A percentile compares a stretch with the other conserved stretches of the same genome.
Conservation (phyloP, 805 yeast species). For the Priceomyces medius region DNA sequence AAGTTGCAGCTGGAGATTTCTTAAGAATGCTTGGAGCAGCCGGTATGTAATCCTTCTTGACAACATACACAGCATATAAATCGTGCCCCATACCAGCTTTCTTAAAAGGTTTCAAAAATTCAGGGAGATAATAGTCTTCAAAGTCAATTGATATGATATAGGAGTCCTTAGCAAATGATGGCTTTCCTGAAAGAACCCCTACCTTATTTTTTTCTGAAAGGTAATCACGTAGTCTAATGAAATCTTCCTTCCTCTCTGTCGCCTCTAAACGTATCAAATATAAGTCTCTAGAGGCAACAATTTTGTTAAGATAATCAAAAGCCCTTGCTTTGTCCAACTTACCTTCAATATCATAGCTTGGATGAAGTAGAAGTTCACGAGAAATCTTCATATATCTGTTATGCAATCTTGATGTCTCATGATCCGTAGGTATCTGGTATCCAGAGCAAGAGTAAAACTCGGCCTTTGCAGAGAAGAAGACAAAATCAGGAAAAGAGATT, state of each 20-base stretch:
- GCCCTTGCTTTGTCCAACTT: slow-evolving; percentile 57
- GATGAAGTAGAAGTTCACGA: slow-evolving; percentile 26
- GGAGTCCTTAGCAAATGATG: slow-evolving; percentile 58
- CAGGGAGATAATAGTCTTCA: slow-evolving; percentile 19
- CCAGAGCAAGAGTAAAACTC: slow-evolving; percentile 38
- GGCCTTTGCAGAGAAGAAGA: slow-evolving; percentile 39
- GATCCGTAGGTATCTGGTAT: slow-evolving; percentile 17
- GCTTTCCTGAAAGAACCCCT: slow-evolving; percentile 58
- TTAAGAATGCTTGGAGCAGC: slow-evolving; percentile 18
- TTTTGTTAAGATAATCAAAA: slow-evolving; percentile 52
- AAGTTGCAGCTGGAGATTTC: slow-evolving; percentile 3
- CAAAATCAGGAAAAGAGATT: slow-evolving; percentile 49
- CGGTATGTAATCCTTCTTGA: slow-evolving; percentile 35
- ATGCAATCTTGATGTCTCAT: slow-evolving; percentile 17
- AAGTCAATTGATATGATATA: slow-evolving; percentile 50
- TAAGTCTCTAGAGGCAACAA: slow-evolving; percentile 50
- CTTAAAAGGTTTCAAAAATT: slow-evolving; percentile 15
- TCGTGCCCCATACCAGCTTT: slow-evolving; percentile 19
- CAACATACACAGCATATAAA: slow-evolving; percentile 35
- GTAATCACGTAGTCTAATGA: slow-evolving; percentile 39
- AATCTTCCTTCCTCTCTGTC: slow-evolving; percentile 21
- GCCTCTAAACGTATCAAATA: slow-evolving; percentile 45
- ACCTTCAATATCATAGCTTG: slow-evolving; percentile 55
- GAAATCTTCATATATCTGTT: slow-evolving; percentile 26
- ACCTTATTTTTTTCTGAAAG: slow-evolving; percentile 47